Base-by-base conservation (phyloP, 139 green algal genomes). In the Chlamydomonas sphaeroides region DNA sequence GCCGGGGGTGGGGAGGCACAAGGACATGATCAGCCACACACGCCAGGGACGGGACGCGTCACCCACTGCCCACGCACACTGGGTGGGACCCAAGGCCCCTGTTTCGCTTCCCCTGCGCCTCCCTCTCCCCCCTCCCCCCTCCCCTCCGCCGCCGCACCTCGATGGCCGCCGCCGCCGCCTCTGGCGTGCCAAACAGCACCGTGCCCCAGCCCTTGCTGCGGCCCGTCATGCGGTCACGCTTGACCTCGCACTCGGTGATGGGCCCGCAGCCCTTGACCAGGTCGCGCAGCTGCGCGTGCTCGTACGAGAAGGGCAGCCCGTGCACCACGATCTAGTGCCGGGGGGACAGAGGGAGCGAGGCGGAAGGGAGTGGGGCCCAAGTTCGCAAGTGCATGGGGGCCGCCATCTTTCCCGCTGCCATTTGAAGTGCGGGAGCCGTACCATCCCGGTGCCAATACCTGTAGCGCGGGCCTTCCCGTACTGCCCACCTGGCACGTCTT, bases 301-400 rank as follows among this genome's bases (percentile, higher is more conserved):
- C 84, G 66, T 84, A 81, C 0, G 81, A 86, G 65, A 84, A 96
- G 11, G 93, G 91, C 53, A 96, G 81, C 49, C 92, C 92, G 62
- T 95, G 90, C 28, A 96, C 85, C 38, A 95, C 89, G 39, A 96
- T 68, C 81, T 95, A 86, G 15, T 25, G 51, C 45, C 78, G 78
- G 62, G 6, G 5, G 18, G 18, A 68, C 26, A 8, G 5, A 62
- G 53, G 53, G 26, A 62, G 53, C 11, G 53, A 62, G 45, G 45
- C 59, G 30, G 30, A 32, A 33, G 30, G 39, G 35, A 72, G 39
- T 18, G n/a, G n/a, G n/a, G n/a, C n/a, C n/a, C n/a, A n/a, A n/a
- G n/a, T n/a, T n/a, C n/a, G n/a, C n/a, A n/a, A n/a, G n/a, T n/a
- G n/a, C n/a, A n/a, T n/a, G n/a, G n/a, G n/a, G n/a, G n/a, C n/a